phyloP scores from a whole-genome alignment of 331 rosid species.

The Telfairia occidentalis region DNA sequence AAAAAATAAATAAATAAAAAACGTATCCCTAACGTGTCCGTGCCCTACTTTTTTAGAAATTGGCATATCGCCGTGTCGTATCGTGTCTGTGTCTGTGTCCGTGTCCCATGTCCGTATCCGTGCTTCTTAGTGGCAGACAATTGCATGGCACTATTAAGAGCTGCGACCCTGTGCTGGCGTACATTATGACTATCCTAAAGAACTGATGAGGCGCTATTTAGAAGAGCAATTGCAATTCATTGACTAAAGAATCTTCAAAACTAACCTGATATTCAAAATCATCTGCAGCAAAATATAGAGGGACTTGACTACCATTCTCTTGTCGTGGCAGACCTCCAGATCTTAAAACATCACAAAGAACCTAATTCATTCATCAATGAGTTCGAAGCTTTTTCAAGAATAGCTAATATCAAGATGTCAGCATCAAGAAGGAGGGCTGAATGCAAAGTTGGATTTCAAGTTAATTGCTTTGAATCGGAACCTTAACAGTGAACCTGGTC shows the following conservation, averaged over 20 bases:
- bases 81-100: too few species aligned
- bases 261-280: conserved; percentile 38
- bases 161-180: neutral
- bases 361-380: conserved; percentile 18
- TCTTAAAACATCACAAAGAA: conserved; percentile 36
- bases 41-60: too few species aligned
- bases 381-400: neutral
- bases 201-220: neutral
- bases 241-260: neutral
- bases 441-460: neutral
- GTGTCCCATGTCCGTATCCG: too few species aligned
- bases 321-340: conserved; percentile 37
- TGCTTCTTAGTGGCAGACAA: too few species aligned
- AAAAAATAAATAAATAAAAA: too few species aligned
- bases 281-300: conserved; percentile 28
- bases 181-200: neutral
- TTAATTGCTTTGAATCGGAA: neutral
- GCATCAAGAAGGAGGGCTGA: neutral
- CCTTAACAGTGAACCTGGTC: neutral
- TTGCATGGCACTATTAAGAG: too few species aligned
- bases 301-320: conserved; percentile 25
- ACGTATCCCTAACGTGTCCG: too few species aligned
- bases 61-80: too few species aligned
- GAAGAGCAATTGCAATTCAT: neutral
- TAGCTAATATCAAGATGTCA: neutral